phyloP scores from a whole-genome alignment of 495 filamentous ascomycete genomes.

The Hypomontagnella submonticulosa region DNA sequence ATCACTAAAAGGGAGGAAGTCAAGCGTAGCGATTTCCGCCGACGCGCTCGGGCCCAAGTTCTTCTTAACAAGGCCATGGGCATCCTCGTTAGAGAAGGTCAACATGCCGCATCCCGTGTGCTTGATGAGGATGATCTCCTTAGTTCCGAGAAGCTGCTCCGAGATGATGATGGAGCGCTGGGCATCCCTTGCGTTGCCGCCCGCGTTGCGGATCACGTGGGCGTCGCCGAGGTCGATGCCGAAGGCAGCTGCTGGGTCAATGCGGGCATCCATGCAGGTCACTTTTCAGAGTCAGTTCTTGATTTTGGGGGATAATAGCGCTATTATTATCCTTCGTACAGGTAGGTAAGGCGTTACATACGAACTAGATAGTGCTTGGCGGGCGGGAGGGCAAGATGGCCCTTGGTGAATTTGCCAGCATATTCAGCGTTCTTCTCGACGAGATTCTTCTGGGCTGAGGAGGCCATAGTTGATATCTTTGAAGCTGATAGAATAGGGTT shows the following conservation, averaged over 20 bases:
- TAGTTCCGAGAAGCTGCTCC: constrained; percentile 83
- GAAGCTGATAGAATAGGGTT: too few relatives aligned
- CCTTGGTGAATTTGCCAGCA: constrained; percentile 69
- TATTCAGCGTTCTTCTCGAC: constrained; percentile 69
- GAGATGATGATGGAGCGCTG: constrained; percentile 81
- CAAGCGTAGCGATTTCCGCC: constrained; percentile 54
- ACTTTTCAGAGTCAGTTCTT: constrained; percentile 41
- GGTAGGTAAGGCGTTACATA: constrained; percentile 43
- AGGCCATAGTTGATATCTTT: constrained; percentile 26
- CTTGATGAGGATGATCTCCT: constrained; percentile 80
- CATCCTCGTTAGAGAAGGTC: constrained; percentile 75
- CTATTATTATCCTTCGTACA: background rate
- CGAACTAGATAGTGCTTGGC: constrained; percentile 73
- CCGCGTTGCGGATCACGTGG: constrained; percentile 85
- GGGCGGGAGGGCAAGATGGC: constrained; percentile 75
- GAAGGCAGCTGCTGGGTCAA: constrained; percentile 76
- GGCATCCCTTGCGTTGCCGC: constrained; percentile 73
- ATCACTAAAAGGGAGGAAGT: constrained; percentile 75
- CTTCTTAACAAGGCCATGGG: constrained; percentile 65
- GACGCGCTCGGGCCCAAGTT: constrained; percentile 61
- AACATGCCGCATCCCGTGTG: constrained; percentile 87
- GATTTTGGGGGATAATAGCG: background rate
- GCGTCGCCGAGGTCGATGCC: constrained; percentile 81
- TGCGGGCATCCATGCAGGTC: constrained; percentile 88
- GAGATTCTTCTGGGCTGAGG: constrained; percentile 65